Evolutionary conservation across 106 monocot species (phyloP).

Genomic region (Iris macrosiphon): DNA sequence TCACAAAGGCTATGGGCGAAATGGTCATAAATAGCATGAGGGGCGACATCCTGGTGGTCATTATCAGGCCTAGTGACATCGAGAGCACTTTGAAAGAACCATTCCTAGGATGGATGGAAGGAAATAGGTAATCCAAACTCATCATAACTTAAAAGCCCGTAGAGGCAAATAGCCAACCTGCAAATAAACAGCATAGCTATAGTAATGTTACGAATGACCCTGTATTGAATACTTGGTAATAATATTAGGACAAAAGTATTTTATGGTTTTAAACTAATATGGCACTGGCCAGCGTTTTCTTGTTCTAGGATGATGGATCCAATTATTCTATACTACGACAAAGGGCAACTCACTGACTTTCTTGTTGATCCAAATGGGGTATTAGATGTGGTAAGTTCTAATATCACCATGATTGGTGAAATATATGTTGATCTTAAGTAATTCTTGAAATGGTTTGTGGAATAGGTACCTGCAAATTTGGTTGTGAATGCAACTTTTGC

Average conservation of each 20-base stretch:
- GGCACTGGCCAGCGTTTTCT: too few species aligned
- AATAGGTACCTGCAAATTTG: slow-evolving; percentile 77
- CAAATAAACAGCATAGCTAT: too few species aligned
- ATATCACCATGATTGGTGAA: too few species aligned
- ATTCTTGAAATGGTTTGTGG: too few species aligned
- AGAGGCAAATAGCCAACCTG: too few species aligned
- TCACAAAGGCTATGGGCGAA: slow-evolving; percentile 89
- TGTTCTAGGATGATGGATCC: slow-evolving; percentile 93
- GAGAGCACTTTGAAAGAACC: slow-evolving; percentile 75
- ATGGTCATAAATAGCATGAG: slow-evolving; percentile 58
- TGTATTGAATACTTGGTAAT: too few species aligned
- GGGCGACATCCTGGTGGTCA: slow-evolving; percentile 67
- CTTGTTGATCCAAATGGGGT: slow-evolving; percentile 54
- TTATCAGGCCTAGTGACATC: slow-evolving; percentile 59
- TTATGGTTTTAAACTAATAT: too few species aligned
- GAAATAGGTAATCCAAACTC: slow-evolving; percentile 70
- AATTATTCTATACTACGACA: slow-evolving; percentile 64
- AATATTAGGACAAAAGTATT: too few species aligned
- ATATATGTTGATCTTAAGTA: too few species aligned
- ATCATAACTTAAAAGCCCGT: too few species aligned
- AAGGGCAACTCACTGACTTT: slow-evolving; percentile 73
- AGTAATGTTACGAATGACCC: too few species aligned
- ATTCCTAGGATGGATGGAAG: slow-evolving; percentile 93
- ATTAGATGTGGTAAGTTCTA: slow-evolving; percentile 71
- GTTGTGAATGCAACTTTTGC: slow-evolving; percentile 75